Evolutionary conservation across 805 yeast genomes (phyloP).

Genomic region (Starmera dryadoides): DNA sequence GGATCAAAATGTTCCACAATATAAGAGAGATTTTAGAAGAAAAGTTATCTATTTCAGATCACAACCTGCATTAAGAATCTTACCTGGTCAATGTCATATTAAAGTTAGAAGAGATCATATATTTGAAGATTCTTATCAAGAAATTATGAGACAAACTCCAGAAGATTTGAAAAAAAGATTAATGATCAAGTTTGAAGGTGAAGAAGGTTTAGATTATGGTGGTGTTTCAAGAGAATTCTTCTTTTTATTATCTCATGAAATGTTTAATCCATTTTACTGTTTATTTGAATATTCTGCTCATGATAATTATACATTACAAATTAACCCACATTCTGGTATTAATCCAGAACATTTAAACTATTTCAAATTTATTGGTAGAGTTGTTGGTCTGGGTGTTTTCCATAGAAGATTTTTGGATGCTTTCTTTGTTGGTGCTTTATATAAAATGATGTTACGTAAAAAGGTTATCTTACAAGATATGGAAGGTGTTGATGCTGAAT

Average conservation of each 20-base stretch:
- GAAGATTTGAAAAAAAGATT: slow-evolving; percentile 95
- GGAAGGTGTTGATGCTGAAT: slow-evolving; percentile 98
- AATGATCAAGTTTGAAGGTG: slow-evolving; percentile 98
- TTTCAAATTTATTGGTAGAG: slow-evolving; percentile 97
- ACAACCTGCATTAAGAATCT: slow-evolving; percentile 93
- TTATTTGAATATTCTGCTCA: slow-evolving; percentile 95
- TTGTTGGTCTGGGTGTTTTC: slow-evolving; percentile 96
- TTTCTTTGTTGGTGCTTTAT: slow-evolving; percentile 95
- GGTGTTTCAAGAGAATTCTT: slow-evolving; percentile 98
- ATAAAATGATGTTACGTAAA: slow-evolving; percentile 94
- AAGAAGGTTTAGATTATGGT: slow-evolving; percentile 99
- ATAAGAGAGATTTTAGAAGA: slow-evolving; percentile 97
- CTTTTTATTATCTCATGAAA: slow-evolving; percentile 93
- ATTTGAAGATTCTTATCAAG: slow-evolving; percentile 96
- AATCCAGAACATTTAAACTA: slow-evolving; percentile 97
- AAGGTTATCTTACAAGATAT: slow-evolving; percentile 93
- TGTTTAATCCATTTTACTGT: slow-evolving; percentile 98
- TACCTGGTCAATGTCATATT: slow-evolving; percentile 98
- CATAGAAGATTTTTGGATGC: slow-evolving; percentile 97
- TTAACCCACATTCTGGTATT: slow-evolving; percentile 93
- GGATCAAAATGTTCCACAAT: slow-evolving; percentile 98
- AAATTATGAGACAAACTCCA: slow-evolving; percentile 97
- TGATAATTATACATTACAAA: slow-evolving; percentile 95
- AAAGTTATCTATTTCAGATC: slow-evolving; percentile 96
- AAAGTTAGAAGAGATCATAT: slow-evolving; percentile 95